phyloP scores from a whole-genome alignment of 148 eudicot genomes.

The Linanthus parryae region DNA sequence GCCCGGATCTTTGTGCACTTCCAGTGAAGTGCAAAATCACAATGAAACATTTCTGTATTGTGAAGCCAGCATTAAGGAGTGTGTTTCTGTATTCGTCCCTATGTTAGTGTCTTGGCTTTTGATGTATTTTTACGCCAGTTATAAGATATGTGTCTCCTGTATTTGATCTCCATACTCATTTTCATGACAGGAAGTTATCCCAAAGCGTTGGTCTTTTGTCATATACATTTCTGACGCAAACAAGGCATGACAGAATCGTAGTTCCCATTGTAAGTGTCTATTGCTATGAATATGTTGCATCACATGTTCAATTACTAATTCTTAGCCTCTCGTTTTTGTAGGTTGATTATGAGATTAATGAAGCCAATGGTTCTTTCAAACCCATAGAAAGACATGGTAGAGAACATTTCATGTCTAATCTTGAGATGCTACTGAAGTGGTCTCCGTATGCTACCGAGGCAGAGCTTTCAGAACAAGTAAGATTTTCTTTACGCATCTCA shows the following conservation, averaged over 20 bases:
- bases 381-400: constrained; percentile 24
- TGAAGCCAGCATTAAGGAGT: no score
- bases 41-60: no score
- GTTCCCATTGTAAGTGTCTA: constrained; percentile 81
- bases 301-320: background rate
- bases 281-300: background rate
- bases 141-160: background rate
- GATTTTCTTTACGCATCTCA: no score
- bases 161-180: constrained; percentile 13
- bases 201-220: constrained; percentile 93
- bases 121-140: background rate
- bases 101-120: background rate
- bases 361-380: constrained; percentile 33
- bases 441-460: constrained; percentile 66
- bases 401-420: constrained; percentile 40
- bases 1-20: no score
- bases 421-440: constrained; percentile 70
- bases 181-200: constrained; percentile 53
- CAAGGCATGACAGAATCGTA: constrained; percentile 76
- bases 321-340: constrained; percentile 13
- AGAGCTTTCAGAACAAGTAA: constrained; percentile 74
- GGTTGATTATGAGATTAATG: constrained; percentile 75
- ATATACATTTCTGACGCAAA: constrained; percentile 68
- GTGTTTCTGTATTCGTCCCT: no score
- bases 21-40: no score